Conservation (phyloP, 2,329 filamentous ascomycete genomes). For the Xylaria sp. region DNA sequence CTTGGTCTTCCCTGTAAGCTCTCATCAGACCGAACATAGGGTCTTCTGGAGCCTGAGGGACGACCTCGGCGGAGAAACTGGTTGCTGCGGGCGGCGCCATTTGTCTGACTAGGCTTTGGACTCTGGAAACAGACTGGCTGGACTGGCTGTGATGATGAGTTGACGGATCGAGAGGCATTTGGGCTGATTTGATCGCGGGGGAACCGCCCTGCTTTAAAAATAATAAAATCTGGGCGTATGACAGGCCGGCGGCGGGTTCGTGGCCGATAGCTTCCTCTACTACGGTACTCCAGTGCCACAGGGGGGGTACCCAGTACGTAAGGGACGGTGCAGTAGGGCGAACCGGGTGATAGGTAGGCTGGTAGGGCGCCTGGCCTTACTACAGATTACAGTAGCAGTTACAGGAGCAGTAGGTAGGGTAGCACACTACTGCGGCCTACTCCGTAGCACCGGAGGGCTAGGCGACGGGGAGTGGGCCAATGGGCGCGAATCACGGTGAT, state of each 20-base stretch:
- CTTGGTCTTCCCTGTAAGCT: slow-evolving; percentile 79
- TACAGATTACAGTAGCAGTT: not conserved
- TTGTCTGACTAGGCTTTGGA: slow-evolving; percentile 68
- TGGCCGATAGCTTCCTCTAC: no score
- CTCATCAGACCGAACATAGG: slow-evolving; percentile 91
- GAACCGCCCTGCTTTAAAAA: not conserved
- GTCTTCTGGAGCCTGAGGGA: slow-evolving; percentile 92
- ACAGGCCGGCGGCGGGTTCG: not conserved
- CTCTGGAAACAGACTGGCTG: slow-evolving; percentile 51
- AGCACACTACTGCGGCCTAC: not conserved
- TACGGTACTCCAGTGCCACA: no score
- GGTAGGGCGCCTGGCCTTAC: not conserved
- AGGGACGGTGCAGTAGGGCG: not conserved
- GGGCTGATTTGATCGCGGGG: slow-evolving; percentile 34
- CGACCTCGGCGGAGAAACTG: slow-evolving; percentile 73
- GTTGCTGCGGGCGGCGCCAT: slow-evolving; percentile 67
- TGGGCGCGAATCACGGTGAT: slow-evolving; percentile 18
- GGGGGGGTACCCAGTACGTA: not conserved
- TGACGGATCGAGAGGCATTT: slow-evolving; percentile 51
- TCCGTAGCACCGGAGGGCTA: not conserved
- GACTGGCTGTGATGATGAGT: slow-evolving; percentile 47
- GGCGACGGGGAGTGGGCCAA: slow-evolving; percentile 16
- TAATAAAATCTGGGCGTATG: not conserved
- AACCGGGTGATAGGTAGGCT: not conserved
- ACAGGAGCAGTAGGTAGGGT: not conserved